Percentiles rank a stretch among this genome's conserved stretches.
Evolutionary conservation across 352 stramenopile species (phyloP).

Genomic region (Globisporangium irregulare): DNA sequence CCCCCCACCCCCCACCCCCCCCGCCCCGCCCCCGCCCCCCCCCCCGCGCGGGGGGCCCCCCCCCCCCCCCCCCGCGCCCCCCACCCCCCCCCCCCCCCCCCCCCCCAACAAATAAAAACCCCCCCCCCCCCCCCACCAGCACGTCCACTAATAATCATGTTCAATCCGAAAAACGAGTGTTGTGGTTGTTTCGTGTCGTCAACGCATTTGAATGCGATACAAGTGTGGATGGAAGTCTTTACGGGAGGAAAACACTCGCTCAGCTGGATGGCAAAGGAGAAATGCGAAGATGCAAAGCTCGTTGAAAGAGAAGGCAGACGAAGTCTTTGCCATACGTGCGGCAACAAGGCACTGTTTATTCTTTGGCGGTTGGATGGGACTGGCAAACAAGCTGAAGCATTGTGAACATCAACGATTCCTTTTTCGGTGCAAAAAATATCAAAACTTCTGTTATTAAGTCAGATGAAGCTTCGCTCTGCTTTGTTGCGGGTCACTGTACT

Average conservation of each 20-base stretch:
- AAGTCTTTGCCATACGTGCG: too few relatives aligned
- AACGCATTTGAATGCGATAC: not conserved
- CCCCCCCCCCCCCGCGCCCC: too few relatives aligned
- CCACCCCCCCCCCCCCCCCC: too few relatives aligned
- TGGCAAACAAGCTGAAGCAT: not conserved
- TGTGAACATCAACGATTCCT: not conserved
- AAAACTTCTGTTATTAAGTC: not conserved
- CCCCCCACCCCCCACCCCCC: too few relatives aligned
- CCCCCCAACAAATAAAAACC: too few relatives aligned
- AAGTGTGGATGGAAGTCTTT: not conserved
- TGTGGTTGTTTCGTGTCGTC: not conserved
- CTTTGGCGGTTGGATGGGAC: too few relatives aligned
- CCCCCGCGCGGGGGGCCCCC: too few relatives aligned
- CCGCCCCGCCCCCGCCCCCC: too few relatives aligned
- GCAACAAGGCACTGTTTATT: too few relatives aligned
- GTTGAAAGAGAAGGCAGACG: not conserved
- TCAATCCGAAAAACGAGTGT: not conserved
- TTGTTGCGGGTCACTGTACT: not conserved
- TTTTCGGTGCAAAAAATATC: not conserved
- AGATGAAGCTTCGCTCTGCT: not conserved
- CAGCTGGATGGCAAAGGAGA: not conserved
- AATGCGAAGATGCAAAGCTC: not conserved
- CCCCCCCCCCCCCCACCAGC: not conserved
- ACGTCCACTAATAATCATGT: slow-evolving; percentile 1
- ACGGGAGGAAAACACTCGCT: not conserved